Evolutionary conservation across 2,329 filamentous ascomycete species (phyloP), one percentile per base, ranked within the genome.

Genomic region (Sclerotinia trifoliorum): DNA sequence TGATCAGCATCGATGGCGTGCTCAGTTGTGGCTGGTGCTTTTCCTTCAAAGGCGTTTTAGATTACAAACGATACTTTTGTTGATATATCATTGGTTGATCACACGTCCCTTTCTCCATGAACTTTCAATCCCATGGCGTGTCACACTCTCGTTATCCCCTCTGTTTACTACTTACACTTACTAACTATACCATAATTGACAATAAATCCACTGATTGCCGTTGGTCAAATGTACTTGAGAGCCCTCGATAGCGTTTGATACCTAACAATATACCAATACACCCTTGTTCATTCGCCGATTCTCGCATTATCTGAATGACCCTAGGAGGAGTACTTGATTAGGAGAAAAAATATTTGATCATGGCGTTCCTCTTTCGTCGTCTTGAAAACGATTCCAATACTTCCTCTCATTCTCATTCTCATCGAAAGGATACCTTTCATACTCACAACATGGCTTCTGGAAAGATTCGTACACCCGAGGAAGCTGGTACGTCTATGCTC

Each of bases 391-490:
- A 62, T 55, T 67, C 68, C 56, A 67, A 64, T 68, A 78, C 74
- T 73, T 75, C 68, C 73, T 71, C 72, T 75, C 70, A 71, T 66
- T 71, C 72, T 75, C 70, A 71, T 66, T 68, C 68, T 52, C 62
- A 68, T 54, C 66, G 68, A 69, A 74, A 68, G 69, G 69, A 70
- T 48, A 65, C 55, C 65, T 70, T 71, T 55, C 67, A 72, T 65
- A 70, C 75, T 71, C 72, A 74, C 73, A 78, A 72, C 64, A 84
- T 83, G 82, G 80, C 82, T 72, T 73, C 77, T 68, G 75, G 77
- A 65, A 78, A 80, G 78, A 83, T 88, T 77, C 82, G 82, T 77
- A 87, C 85, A 80, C 83, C 86, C 77, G 84, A 86, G 81, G 86
- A 88, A 83, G 86, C 86, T 73, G 86, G 86, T 88, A 83, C 77